Base-by-base conservation (phyloP, 495 filamentous ascomycete genomes). In the Penicillium fimorum region DNA sequence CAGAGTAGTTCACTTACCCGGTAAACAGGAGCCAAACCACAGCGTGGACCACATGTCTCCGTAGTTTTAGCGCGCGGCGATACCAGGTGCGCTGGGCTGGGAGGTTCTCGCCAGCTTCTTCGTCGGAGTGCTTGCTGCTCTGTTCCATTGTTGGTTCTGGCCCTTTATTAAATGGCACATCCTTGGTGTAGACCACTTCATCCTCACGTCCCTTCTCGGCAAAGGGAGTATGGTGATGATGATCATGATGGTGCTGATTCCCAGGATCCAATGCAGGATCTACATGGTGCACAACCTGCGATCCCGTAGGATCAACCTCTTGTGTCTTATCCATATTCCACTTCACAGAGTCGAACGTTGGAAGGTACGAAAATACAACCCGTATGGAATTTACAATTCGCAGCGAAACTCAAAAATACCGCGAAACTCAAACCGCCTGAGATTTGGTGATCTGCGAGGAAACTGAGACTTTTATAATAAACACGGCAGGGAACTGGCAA, bases 21-120 rank as follows among this genome's bases (percentile, higher is more conserved):
- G 84, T 87, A 56, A 85, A 84, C 42, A 87, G 35, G 12, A 82
- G 59, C 73, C 76, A 84, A 43, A 82, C 67, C 38, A 79, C 69
- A 17, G 79, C 62, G 65, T 83, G 77, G 43, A 78, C 67, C 17
- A 77, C 65, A 55, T 79, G 67, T 45, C 70, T 64, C 62, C 66
- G 63, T 38, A 72, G 66, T 44, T 61, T 70, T 8, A 49, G 17
- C 24, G 62, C 55, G 10, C 64, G 65, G 1, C 64, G 72, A 44
- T 65, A 45, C 66, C 66, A 69, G 7, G 64, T 60, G 13, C 62
- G 56, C 33, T 60, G 52, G 1, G 62, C 44, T 18, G 68, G 59
- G 17, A 64, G 52, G 12, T 12, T 61, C 30, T 67, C 63, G 24
- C 57, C 66, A 8, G 61, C 57, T 47, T 70, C 70, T 24, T 68